phyloP scores from a whole-genome alignment of 495 filamentous ascomycete species.

The Penicillium pulvis region DNA sequence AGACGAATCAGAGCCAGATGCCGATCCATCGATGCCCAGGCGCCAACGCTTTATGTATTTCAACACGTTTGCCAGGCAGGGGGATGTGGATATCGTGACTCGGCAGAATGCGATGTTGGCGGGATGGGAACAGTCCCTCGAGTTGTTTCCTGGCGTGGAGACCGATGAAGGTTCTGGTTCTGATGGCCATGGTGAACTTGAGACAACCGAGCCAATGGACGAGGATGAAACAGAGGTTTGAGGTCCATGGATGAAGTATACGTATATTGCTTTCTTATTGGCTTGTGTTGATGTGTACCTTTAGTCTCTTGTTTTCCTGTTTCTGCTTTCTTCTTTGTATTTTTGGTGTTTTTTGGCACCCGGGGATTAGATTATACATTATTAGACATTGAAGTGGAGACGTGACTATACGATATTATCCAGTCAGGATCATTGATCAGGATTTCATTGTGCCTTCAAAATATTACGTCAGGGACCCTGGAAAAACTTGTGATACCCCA shows the following conservation, averaged over 20 bases:
- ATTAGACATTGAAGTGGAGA: no score
- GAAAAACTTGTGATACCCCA: no score
- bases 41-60: not conserved
- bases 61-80: not conserved
- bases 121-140: not conserved
- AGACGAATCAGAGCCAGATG: not conserved
- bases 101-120: not conserved
- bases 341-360: no score
- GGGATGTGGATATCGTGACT: not conserved
- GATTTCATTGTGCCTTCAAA: no score
- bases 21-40: not conserved
- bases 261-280: no score
- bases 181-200: not conserved
- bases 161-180: not conserved
- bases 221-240: not conserved
- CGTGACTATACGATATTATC: no score
- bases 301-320: no score
- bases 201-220: not conserved
- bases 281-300: no score
- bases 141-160: constrained; percentile 7
- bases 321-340: no score
- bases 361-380: no score
- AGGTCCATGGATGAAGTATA: not conserved
- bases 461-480: no score
- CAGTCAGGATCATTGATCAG: no score